phyloP scores from a whole-genome alignment of 202 grass and related monocot species.

The Saccharum hybrid region DNA sequence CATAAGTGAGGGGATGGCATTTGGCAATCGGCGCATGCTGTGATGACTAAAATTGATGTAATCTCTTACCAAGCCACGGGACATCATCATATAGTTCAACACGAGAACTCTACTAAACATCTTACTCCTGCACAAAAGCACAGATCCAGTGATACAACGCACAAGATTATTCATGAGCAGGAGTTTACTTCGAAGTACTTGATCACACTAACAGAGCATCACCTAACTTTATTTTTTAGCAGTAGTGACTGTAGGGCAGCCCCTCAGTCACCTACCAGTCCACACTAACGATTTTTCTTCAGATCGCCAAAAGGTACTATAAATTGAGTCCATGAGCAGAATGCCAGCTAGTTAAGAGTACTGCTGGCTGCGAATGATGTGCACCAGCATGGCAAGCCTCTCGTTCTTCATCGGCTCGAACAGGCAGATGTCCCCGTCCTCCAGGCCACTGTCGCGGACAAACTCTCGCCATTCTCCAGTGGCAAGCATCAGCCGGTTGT shows the following conservation, averaged over 20 bases:
- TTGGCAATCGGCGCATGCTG: background rate
- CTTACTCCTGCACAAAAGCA: background rate
- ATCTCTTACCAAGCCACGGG: background rate
- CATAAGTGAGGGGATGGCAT: background rate
- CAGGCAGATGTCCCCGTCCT: background rate
- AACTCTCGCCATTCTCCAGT: background rate
- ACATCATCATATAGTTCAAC: background rate
- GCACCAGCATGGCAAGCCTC: slow-evolving; percentile 2
- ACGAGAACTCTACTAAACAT: background rate
- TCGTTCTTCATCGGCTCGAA: background rate
- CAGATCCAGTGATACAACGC: background rate
- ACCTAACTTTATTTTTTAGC: background rate
- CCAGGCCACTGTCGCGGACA: background rate
- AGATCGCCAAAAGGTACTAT: too few species aligned
- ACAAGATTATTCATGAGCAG: background rate
- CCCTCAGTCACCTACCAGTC: background rate
- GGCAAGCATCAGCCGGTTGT: background rate
- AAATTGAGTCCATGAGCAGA: background rate
- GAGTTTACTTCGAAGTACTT: background rate
- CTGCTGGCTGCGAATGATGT: background rate
- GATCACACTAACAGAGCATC: background rate
- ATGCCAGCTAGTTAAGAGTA: background rate
- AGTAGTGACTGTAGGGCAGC: background rate
- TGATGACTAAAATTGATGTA: background rate
- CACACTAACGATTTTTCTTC: background rate